Conservation (phyloP, 805 yeast genomes). For the Kodamaea hsintzibuensis region DNA sequence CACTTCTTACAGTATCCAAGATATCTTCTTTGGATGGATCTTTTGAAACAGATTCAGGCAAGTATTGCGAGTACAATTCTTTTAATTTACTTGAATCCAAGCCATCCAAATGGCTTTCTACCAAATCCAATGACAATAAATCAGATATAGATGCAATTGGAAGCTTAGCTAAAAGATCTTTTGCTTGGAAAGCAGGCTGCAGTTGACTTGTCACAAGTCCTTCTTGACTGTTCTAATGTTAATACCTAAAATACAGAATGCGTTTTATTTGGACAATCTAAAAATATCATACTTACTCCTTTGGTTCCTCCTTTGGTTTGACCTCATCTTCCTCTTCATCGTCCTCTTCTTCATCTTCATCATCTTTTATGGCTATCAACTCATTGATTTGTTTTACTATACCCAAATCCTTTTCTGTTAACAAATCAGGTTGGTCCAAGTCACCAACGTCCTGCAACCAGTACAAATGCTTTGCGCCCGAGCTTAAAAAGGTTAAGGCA, state of each 20-base stretch:
- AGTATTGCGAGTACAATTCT: constrained; percentile 32
- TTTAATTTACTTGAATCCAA: constrained; percentile 36
- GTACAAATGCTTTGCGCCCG: constrained; percentile 59
- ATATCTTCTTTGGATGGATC: constrained; percentile 38
- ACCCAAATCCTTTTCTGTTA: constrained; percentile 59
- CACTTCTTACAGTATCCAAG: constrained; percentile 45
- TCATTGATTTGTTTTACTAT: constrained; percentile 50
- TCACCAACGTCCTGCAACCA: constrained; percentile 81
- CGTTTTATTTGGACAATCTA: background rate
- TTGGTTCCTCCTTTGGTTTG: constrained; percentile 19
- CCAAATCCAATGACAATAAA: constrained; percentile 30
- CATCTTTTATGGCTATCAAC: constrained; percentile 44
- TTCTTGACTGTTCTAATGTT: background rate
- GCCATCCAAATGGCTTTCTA: constrained; percentile 33
- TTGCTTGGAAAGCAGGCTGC: background rate
- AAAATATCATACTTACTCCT: constrained; percentile 16
- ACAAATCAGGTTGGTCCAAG: constrained; percentile 57
- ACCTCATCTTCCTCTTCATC: constrained; percentile 13
- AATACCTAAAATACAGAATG: background rate
- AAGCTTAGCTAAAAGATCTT: constrained; percentile 8
- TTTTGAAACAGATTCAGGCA: constrained; percentile 44
- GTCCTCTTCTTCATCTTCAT: constrained; percentile 28
- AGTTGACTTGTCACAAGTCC: background rate
- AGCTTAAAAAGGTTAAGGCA: constrained; percentile 60
- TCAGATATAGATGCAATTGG: constrained; percentile 37